Base-by-base conservation (phyloP, 2,329 filamentous ascomycete species). In the Phialocephala sp. region DNA sequence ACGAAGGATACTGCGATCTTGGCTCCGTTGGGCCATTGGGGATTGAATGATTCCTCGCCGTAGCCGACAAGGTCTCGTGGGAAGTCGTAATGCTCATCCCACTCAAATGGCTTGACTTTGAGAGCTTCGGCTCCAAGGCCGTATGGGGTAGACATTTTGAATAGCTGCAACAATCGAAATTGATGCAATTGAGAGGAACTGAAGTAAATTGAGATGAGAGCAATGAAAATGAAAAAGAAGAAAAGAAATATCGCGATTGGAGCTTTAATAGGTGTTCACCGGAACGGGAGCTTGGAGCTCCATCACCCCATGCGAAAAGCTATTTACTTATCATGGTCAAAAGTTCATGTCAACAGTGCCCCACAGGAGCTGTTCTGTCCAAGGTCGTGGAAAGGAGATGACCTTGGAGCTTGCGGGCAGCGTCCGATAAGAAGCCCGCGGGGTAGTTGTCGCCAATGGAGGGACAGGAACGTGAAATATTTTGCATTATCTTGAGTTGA, bases 1-100 rank as follows among this genome's bases (percentile, higher is more conserved):
- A 74, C 72, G 32, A 74, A 74, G 14, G 67, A 77, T 18, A 77
- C 73, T 22, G 75, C 76, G 60, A 77, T 77, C 61, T 74, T 75
- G 15, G 73, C 74, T 62, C 71, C 71, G 47, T 72, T 73, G 5
- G 73, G 74, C 74, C 76, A 77, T 71, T 78, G 62, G 22, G 72
- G 72, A 59, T 76, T 72, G 59, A 76, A 71, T 4, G 69, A 74
- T 36, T 73, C 59, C 59, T 73, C 71, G 18, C 72, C 70, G 57
- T 74, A 74, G 8, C 70, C 70, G n/a, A 73, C 59, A 18, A 73
- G 66, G 54, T 73, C 71, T 67, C 72, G 61, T 60, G 70, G 70
- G 59, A 73, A 73, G 56, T 73, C 70, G 64, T 74, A 72, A 15
- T 71, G 63, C n/a, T 73, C 68, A 63, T 73, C 67, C 70, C 71